Evolutionary conservation across 2,329 filamentous ascomycete species (phyloP).

Genomic region (Thelonectria rubi): DNA sequence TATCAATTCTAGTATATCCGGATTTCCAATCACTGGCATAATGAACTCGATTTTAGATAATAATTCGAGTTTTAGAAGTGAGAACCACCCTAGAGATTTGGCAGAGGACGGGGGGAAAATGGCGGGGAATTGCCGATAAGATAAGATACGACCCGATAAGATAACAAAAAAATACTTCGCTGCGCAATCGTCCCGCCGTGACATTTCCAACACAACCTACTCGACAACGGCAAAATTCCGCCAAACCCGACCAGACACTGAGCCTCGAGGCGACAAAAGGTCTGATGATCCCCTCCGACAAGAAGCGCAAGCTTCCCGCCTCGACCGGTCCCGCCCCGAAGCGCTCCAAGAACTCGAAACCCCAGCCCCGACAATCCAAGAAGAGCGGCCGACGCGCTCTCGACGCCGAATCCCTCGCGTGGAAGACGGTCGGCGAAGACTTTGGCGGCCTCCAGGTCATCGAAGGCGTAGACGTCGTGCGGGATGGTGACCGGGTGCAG

Average conservation of each 20-base stretch:
- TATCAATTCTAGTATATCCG: too few relatives aligned
- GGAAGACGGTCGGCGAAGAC: constrained; percentile 86
- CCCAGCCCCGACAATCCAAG: constrained; percentile 35
- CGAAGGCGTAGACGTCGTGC: constrained; percentile 87
- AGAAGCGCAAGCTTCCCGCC: constrained; percentile 52
- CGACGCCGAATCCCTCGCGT: constrained; percentile 60
- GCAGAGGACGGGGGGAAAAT: too few relatives aligned
- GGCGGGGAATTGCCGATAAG: too few relatives aligned
- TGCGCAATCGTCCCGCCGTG: too few relatives aligned
- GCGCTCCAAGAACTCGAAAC: constrained; percentile 47
- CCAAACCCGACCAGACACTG: background rate
- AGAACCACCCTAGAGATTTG: too few relatives aligned
- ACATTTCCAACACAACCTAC: background rate
- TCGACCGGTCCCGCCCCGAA: constrained; percentile 47
- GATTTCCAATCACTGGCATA: too few relatives aligned
- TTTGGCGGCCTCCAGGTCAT: constrained; percentile 94
- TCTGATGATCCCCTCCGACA: constrained; percentile 46
- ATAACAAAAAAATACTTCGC: background rate
- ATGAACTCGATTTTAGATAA: too few relatives aligned
- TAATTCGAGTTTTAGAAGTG: too few relatives aligned
- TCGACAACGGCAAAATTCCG: background rate
- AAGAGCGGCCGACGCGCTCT: constrained; percentile 49
- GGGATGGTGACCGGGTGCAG: constrained; percentile 65
- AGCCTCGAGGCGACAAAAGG: constrained; percentile 15
- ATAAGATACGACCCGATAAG: background rate